Evolutionary conservation across 2,329 filamentous ascomycete genomes (phyloP), one percentile per base, ranked within the genome.

Genomic region (Talaromyces pinophilus): DNA sequence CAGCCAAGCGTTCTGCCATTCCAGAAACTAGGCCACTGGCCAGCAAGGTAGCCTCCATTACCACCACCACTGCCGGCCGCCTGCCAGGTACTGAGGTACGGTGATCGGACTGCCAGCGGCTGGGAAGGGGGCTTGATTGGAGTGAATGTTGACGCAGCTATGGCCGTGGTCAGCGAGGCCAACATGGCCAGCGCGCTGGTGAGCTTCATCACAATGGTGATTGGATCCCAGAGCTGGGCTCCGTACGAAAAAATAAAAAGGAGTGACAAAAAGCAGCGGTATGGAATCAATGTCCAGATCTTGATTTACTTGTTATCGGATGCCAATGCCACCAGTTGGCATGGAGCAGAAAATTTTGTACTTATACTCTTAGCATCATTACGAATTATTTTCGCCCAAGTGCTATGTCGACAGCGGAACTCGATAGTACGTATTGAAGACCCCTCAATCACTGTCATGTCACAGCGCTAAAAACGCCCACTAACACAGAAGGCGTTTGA

Each of bases 1-100:
- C 90, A 92, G 35, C 84, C 89, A 42, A 83, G 84, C 22, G 84
- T 75, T 68, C 86, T 79, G 55, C 83, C 86, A 68, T 86, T 85
- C 86, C 88, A 92, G 70, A 90, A 91, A 0, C 80, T 82, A 1
- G 89, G 85, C 88, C 88, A 92, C 72, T 87, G 77, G 1, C 89
- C 89, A 0, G 89, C 85, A 33, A 93, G 82, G 67, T 89, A 85
- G 0, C 88, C 89, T 35, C 88, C 87, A 72, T 89, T 86, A 8
- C 86, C 84, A 28, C 84, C 86, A 74, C 87, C 82, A 33, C 81
- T 85, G 1, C 87, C 88, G 10, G 84, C 87, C 66, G 85, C 78
- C 50, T 90, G 82, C 89, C 90, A 92, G 15, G 87, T 86, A 74
- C 86, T 92, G 17, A 93, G 78, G 70, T 93, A 94, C 0, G 91